Conservation (phyloP, 192 early-diverging fungal species). For the Coemansia sp. region DNA sequence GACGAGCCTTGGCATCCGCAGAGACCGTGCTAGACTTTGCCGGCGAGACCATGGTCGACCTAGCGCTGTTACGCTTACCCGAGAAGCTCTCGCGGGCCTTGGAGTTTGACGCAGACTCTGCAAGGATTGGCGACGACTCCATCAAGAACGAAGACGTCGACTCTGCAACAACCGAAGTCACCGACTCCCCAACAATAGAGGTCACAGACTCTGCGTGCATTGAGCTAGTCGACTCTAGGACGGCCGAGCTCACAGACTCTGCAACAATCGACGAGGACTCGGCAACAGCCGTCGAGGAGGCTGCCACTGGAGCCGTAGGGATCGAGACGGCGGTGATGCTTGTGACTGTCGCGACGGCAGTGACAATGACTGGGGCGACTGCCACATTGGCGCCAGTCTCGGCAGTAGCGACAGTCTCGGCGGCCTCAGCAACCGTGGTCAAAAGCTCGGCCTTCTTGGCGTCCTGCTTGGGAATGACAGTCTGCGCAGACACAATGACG, state of each 20-base stretch:
- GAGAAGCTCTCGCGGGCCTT: constrained; percentile 1
- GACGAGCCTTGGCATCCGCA: background rate
- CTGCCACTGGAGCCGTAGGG: constrained; percentile 26
- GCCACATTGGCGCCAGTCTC: background rate
- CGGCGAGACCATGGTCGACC: background rate
- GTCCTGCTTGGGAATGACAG: constrained; percentile 2
- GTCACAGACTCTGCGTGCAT: background rate
- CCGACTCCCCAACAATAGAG: too few species aligned
- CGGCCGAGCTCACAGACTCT: background rate
- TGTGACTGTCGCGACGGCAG: background rate
- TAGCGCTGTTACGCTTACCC: constrained; percentile 2
- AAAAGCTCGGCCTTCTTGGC: background rate
- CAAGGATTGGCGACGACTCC: constrained; percentile 17
- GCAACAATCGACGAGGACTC: background rate
- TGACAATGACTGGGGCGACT: background rate
- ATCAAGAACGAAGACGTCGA: too few species aligned
- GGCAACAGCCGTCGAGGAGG: background rate
- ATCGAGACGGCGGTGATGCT: constrained; percentile 8
- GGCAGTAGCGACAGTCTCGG: background rate
- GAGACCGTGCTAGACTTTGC: constrained; percentile 4
- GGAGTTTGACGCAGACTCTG: constrained; percentile 12
- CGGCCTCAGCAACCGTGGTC: background rate
- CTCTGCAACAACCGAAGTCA: background rate
- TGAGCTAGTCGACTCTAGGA: too few species aligned
- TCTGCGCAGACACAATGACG: constrained; percentile 34